Conservation (phyloP, 1,284 basidiomycete genomes). For the Ustilago tritici region DNA sequence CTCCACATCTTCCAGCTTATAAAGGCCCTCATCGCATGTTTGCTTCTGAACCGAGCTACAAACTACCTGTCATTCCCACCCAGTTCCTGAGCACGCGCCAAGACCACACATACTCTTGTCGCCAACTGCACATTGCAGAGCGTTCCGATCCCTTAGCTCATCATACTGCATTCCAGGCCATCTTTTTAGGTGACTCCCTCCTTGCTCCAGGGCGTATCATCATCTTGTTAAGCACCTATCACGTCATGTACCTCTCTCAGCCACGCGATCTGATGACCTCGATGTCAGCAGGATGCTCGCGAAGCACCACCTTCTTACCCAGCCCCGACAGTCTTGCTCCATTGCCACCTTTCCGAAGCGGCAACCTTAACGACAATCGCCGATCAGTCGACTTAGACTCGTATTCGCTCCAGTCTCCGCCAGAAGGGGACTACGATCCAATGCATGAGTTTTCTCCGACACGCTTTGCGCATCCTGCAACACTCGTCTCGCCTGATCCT, state of each 20-base stretch:
- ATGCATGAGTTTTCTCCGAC: not conserved
- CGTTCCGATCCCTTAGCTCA: not conserved
- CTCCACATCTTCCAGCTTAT: constrained; percentile 6
- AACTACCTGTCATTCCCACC: not conserved
- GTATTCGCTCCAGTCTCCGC: not conserved
- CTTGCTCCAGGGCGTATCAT: not conserved
- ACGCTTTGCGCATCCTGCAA: not conserved
- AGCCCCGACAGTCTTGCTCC: not conserved
- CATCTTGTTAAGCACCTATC: not conserved
- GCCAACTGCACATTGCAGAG: not conserved
- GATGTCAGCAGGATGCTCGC: constrained; percentile 27
- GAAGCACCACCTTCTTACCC: constrained; percentile 7
- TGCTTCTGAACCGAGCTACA: not conserved
- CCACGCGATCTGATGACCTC: constrained; percentile 24
- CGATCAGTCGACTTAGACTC: not conserved
- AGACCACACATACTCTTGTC: not conserved
- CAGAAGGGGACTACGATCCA: not conserved
- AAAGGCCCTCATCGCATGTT: constrained; percentile 6
- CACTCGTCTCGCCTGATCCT: not conserved
- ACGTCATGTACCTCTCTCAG: constrained; percentile 32
- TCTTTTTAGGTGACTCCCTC: not conserved
- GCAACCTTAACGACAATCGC: not conserved
- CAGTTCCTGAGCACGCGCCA: constrained; percentile 2
- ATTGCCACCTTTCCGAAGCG: not conserved
- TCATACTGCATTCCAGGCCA: not conserved